A percentile compares a stretch with the other conserved stretches of the same genome.
Evolutionary conservation across 768 basidiomycete species (phyloP).

Genomic region (Lactarius akahatsu): DNA sequence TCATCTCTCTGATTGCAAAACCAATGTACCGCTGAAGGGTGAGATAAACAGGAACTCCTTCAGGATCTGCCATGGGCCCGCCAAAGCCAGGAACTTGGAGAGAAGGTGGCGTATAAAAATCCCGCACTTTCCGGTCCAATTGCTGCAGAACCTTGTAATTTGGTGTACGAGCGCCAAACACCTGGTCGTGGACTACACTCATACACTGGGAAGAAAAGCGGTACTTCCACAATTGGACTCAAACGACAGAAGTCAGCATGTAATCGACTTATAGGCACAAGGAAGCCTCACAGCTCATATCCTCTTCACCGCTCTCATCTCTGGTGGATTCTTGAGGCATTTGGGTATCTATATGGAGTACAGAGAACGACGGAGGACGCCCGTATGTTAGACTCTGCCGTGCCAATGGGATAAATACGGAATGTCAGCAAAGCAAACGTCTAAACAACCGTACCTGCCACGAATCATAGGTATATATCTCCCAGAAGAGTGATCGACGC

Average conservation of each 20-base stretch:
- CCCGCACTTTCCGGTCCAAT: constrained; percentile 63
- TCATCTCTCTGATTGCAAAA: constrained; percentile 68
- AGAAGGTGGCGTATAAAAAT: constrained; percentile 62
- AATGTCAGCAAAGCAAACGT: background rate
- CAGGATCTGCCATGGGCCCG: constrained; percentile 41
- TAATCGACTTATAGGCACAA: background rate
- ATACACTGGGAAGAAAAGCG: constrained; percentile 61
- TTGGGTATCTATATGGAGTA: constrained; percentile 32
- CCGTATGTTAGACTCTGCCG: constrained; percentile 67
- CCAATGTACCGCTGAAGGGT: constrained; percentile 68
- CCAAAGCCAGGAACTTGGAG: constrained; percentile 65
- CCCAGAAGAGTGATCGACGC: constrained; percentile 61
- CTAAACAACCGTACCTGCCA: constrained; percentile 53
- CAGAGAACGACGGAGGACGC: constrained; percentile 63
- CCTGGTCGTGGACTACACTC: constrained; percentile 63
- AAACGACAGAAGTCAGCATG: constrained; percentile 18
- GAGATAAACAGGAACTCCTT: constrained; percentile 52
- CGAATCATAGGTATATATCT: constrained; percentile 65
- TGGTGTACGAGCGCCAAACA: constrained; percentile 61
- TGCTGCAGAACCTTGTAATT: constrained; percentile 61
- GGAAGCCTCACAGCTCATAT: constrained; percentile 57
- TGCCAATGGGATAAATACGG: constrained; percentile 17
- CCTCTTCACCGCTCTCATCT: constrained; percentile 49
- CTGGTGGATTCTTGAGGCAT: constrained; percentile 50
- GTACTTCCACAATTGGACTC: constrained; percentile 71